phyloP scores from a whole-genome alignment of 2,329 filamentous ascomycete species.

The Pyrenochaeta sp. region DNA sequence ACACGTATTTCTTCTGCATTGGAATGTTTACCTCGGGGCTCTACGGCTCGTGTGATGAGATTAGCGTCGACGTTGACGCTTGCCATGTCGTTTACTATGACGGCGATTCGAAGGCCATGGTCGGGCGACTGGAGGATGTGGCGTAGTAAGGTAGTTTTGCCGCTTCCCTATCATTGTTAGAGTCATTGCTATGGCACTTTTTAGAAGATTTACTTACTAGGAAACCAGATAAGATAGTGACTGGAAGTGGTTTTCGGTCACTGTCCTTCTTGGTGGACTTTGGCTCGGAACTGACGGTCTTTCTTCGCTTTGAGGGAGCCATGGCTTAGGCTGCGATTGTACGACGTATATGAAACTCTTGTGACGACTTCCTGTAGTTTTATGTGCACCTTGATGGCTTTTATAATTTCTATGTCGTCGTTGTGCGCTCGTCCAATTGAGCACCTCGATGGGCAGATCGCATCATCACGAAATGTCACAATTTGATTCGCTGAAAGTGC shows the following conservation, averaged over 20 bases:
- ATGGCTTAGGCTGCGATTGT: slow-evolving; percentile 8
- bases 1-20: slow-evolving; percentile 58
- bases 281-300: slow-evolving; percentile 14
- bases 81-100: slow-evolving; percentile 76
- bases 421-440: slow-evolving; percentile 40
- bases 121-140: slow-evolving; percentile 71
- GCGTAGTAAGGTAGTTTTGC: slow-evolving; percentile 75
- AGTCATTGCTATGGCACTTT: not conserved
- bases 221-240: slow-evolving; percentile 69
- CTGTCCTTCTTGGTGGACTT: slow-evolving; percentile 16
- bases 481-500: slow-evolving; percentile 11
- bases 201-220: slow-evolving; percentile 49
- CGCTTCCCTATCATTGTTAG: slow-evolving; percentile 64
- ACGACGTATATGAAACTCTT: not conserved
- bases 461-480: slow-evolving; percentile 37
- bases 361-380: not conserved
- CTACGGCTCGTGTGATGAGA: slow-evolving; percentile 59
- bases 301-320: slow-evolving; percentile 31
- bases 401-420: slow-evolving; percentile 23
- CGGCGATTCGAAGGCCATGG: slow-evolving; percentile 73
- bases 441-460: slow-evolving; percentile 39
- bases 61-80: slow-evolving; percentile 70
- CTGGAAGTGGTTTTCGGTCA: slow-evolving; percentile 57
- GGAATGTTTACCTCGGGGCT: not conserved
- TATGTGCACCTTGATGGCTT: slow-evolving; percentile 12